Conservation (phyloP, 495 filamentous ascomycete genomes). For the Neurospora sp. region DNA sequence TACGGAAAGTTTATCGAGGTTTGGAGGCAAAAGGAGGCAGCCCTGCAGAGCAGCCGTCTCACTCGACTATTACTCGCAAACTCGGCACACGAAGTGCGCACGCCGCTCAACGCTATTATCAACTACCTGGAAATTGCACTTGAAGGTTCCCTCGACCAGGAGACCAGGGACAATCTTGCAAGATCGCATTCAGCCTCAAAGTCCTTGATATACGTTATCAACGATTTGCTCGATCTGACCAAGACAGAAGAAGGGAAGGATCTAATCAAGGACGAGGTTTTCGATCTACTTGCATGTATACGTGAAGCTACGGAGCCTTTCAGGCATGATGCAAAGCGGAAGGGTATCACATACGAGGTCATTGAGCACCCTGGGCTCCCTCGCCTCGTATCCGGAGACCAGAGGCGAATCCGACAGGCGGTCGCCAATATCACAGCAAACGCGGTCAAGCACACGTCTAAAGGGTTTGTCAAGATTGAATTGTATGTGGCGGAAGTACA, state of each 20-base stretch:
- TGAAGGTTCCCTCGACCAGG: conserved; percentile 69
- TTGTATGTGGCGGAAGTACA: conserved; percentile 40
- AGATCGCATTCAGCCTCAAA: conserved; percentile 93
- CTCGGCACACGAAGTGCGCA: conserved; percentile 90
- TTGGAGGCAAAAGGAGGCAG: conserved; percentile 86
- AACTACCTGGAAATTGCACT: conserved; percentile 93
- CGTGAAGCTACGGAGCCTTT: conserved; percentile 68
- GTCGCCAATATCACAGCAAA: conserved; percentile 79
- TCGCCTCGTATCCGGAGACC: conserved; percentile 64
- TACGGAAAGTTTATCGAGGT: conserved; percentile 80
- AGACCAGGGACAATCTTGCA: conserved; percentile 79
- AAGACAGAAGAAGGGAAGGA: conserved; percentile 77
- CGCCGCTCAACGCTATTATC: conserved; percentile 90
- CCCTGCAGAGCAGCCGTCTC: conserved; percentile 70
- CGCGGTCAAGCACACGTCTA: conserved; percentile 68
- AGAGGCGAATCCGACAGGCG: conserved; percentile 65
- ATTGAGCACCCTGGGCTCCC: conserved; percentile 62
- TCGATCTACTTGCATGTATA: conserved; percentile 65
- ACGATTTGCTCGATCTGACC: conserved; percentile 86
- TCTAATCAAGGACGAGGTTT: conserved; percentile 71
- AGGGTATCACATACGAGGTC: conserved; percentile 59
- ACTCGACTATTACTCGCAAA: conserved; percentile 78
- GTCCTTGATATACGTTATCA: conserved; percentile 90
- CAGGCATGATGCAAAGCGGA: conserved; percentile 62
- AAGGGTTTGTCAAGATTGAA: conserved; percentile 66